These are phyloP conservation scores for Sarcodon sp. DNA, from an alignment of 768 basidiomycete species.

Conservation along the genomic window DNA sequence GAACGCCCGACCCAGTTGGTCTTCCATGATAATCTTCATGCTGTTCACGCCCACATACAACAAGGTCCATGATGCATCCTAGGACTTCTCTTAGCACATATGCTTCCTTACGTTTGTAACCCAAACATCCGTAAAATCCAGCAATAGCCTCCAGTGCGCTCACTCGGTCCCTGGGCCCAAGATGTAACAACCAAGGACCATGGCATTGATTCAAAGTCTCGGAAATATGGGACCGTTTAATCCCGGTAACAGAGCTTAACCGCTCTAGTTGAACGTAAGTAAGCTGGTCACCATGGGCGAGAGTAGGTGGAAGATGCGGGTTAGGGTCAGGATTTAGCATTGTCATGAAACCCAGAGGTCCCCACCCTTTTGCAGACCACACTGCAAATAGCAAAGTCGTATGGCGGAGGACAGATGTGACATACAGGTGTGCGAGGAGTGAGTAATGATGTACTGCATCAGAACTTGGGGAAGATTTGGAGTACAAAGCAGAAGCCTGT, in stretches of 20 bases:
- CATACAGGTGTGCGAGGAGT: slow-evolving; percentile 57
- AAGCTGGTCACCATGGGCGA: slow-evolving; percentile 26
- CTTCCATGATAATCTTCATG: slow-evolving; percentile 23
- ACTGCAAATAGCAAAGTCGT: slow-evolving; percentile 62
- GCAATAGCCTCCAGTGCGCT: slow-evolving; percentile 57
- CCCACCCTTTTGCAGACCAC: slow-evolving; percentile 86
- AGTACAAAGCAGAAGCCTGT: slow-evolving; percentile 51
- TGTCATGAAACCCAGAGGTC: slow-evolving; percentile 59
- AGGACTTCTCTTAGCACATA: slow-evolving; percentile 79
- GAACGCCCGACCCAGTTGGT: neutral
- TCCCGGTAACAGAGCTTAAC: slow-evolving; percentile 52
- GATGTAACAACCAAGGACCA: slow-evolving; percentile 78
- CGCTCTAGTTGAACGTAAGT: slow-evolving; percentile 47
- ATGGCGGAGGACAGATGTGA: slow-evolving; percentile 57
- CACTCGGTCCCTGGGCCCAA: slow-evolving; percentile 68
- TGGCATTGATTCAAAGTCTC: slow-evolving; percentile 57
- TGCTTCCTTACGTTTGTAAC: slow-evolving; percentile 81
- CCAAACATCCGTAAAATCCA: slow-evolving; percentile 66
- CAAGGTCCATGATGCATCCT: slow-evolving; percentile 70
- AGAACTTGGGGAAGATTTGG: slow-evolving; percentile 33
- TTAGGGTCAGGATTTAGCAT: slow-evolving; percentile 58
- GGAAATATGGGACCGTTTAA: slow-evolving; percentile 59
- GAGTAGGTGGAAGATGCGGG: slow-evolving; percentile 46
- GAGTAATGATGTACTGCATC: slow-evolving; percentile 41
- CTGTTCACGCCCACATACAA: slow-evolving; percentile 79